These are phyloP conservation scores for Apiospora phragmitis DNA, from an alignment of 2,329 filamentous ascomycete genomes.

Conservation along the genomic window DNA sequence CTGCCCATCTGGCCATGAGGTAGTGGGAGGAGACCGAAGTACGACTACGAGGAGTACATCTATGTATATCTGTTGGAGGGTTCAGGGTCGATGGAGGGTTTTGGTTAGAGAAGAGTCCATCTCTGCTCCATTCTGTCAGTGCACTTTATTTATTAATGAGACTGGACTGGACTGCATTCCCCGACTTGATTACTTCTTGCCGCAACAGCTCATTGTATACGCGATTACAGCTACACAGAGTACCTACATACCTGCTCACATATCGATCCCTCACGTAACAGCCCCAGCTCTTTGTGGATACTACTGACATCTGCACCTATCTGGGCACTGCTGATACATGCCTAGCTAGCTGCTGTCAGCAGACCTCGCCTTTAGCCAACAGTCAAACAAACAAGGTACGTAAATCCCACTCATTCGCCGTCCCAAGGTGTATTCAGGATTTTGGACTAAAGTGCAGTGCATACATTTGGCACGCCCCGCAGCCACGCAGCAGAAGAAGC, in stretches of 20 bases:
- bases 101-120: background rate
- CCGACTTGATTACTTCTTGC: background rate
- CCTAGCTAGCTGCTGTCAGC: background rate
- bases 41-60: background rate
- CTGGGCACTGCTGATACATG: background rate
- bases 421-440: background rate
- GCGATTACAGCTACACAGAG: background rate
- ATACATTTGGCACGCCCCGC: background rate
- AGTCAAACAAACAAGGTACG: background rate
- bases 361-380: background rate
- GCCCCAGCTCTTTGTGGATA: slow-evolving; percentile 2
- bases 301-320: background rate
- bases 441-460: background rate
- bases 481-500: background rate
- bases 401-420: background rate
- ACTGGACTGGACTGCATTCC: background rate
- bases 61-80: background rate
- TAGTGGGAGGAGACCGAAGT: background rate
- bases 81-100: background rate
- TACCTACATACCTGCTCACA: background rate
- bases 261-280: background rate
- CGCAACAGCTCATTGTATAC: background rate
- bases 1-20: background rate
- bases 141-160: background rate
- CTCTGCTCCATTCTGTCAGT: background rate